Evolutionary conservation across 306 rosid genomes (phyloP).

Genomic region (Trifolium dubium): DNA sequence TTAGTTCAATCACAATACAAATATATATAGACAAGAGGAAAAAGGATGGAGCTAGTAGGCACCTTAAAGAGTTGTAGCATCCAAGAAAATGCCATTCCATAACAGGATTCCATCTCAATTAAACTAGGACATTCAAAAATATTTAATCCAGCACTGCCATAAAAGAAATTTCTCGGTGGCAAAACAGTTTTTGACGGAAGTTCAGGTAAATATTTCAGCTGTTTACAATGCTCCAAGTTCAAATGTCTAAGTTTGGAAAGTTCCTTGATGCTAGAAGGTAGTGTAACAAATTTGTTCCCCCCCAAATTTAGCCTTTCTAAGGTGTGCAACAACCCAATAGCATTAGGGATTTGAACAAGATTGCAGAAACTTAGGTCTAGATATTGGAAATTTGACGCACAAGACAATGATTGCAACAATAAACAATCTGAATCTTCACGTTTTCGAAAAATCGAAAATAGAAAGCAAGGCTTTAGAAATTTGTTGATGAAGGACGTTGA

Average conservation of each 20-base stretch:
- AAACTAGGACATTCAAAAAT: conserved; percentile 20
- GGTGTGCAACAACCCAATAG: conserved; percentile 16
- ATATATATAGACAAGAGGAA: not conserved
- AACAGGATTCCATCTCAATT: not conserved
- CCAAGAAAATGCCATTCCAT: conserved; percentile 17
- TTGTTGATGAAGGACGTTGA: no score
- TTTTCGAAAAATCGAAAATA: not conserved
- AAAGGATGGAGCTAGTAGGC: not conserved
- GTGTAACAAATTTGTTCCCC: conserved; percentile 13
- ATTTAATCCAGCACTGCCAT: not conserved
- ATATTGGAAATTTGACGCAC: no score
- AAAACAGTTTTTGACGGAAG: not conserved
- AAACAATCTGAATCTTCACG: not conserved
- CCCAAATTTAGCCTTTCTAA: not conserved
- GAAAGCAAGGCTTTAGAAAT: not conserved
- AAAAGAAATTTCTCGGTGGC: not conserved
- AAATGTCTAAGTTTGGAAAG: not conserved
- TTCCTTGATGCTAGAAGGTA: conserved; percentile 26
- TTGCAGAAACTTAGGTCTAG: conserved; percentile 27
- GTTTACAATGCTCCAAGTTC: not conserved
- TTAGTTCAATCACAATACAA: not conserved
- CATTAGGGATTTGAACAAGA: conserved; percentile 27
- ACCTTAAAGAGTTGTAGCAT: conserved; percentile 26
- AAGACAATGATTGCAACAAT: not conserved
- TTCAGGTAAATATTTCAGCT: conserved; percentile 4